Percentiles rank a stretch among this genome's conserved stretches.
phyloP scores from a whole-genome alignment of 805 yeast genomes.

The Yarrowia sp. region DNA sequence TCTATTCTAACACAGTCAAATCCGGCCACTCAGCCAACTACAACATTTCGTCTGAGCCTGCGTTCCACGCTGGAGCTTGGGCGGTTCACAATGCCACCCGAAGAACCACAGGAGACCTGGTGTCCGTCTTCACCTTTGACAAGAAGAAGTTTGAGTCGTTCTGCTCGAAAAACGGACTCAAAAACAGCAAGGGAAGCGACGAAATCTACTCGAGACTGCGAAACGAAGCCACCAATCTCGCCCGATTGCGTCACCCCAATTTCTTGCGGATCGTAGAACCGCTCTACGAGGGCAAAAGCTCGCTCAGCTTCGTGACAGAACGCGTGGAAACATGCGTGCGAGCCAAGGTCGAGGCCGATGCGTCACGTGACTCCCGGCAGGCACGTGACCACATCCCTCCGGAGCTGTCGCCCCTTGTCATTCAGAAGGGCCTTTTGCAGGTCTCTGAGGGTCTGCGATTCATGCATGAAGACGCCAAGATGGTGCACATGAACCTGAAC shows the following conservation, averaged over 20 bases:
- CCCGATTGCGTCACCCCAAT: slow-evolving; percentile 89
- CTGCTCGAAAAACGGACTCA: slow-evolving; percentile 59
- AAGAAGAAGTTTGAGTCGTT: slow-evolving; percentile 72
- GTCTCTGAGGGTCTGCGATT: slow-evolving; percentile 79
- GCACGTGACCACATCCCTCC: slow-evolving; percentile 45
- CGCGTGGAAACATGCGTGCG: slow-evolving; percentile 65
- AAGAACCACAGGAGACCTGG: slow-evolving; percentile 55
- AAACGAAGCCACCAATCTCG: slow-evolving; percentile 71
- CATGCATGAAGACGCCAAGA: slow-evolving; percentile 75
- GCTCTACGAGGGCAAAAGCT: slow-evolving; percentile 80
- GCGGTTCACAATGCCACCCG: slow-evolving; percentile 83
- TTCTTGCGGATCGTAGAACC: slow-evolving; percentile 85
- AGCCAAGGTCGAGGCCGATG: slow-evolving; percentile 52
- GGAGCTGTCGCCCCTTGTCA: slow-evolving; percentile 72
- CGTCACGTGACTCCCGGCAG: slow-evolving; percentile 42
- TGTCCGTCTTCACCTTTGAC: slow-evolving; percentile 86
- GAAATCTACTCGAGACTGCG: slow-evolving; percentile 72
- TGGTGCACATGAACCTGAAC: slow-evolving; percentile 77
- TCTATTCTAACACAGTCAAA: slow-evolving; percentile 19
- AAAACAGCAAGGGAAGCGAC: slow-evolving; percentile 57
- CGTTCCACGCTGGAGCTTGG: slow-evolving; percentile 84
- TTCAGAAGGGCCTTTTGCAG: slow-evolving; percentile 83
- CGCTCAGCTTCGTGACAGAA: slow-evolving; percentile 85
- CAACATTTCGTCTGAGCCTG: slow-evolving; percentile 70
- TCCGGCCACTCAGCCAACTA: slow-evolving; percentile 54